phyloP scores from a whole-genome alignment of 2,329 filamentous ascomycete species.

The Ampelomyces quisqualis region DNA sequence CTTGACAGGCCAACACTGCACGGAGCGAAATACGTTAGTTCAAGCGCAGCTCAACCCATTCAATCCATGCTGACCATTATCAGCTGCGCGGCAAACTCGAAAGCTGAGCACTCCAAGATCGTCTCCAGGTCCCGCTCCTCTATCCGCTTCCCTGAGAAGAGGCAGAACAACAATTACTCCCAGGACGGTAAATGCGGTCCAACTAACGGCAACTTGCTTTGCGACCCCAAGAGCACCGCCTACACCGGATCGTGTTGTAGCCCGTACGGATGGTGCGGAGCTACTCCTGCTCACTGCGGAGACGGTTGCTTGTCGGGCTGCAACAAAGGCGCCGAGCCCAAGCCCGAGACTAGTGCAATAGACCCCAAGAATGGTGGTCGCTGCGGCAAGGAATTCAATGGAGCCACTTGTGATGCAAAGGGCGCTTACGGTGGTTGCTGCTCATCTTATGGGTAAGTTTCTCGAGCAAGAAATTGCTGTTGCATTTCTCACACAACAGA shows the following conservation, averaged over 20 bases:
- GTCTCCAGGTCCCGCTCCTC: slow-evolving; percentile 20
- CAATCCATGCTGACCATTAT: neutral
- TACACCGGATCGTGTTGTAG: slow-evolving; percentile 52
- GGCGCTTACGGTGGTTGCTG: slow-evolving; percentile 46
- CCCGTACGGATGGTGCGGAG: slow-evolving; percentile 48
- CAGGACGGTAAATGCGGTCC: slow-evolving; percentile 46
- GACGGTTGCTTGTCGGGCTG: slow-evolving; percentile 42
- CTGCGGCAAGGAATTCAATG: slow-evolving; percentile 46
- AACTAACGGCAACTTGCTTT: slow-evolving; percentile 43
- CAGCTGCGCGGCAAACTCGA: slow-evolving; percentile 24
- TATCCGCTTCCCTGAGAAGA: slow-evolving; percentile 29
- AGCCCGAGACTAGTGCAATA: slow-evolving; percentile 6
- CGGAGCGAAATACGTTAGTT: slow-evolving; percentile 38
- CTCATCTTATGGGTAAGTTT: slow-evolving; percentile 33
- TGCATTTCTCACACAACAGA: too few species aligned
- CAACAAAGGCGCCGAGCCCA: slow-evolving; percentile 12
- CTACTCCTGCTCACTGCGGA: slow-evolving; percentile 44
- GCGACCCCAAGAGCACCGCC: slow-evolving; percentile 48
- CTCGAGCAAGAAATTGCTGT: too few species aligned
- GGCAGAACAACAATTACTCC: slow-evolving; percentile 38
- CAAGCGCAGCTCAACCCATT: neutral
- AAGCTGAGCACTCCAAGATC: slow-evolving; percentile 29
- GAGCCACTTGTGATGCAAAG: slow-evolving; percentile 44
- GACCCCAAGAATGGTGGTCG: slow-evolving; percentile 37
- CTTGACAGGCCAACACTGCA: slow-evolving; percentile 44